Percentiles rank a stretch among this genome's conserved stretches.
Evolutionary conservation across 2,329 filamentous ascomycete genomes (phyloP).

Genomic region (Grosmannia serpens): DNA sequence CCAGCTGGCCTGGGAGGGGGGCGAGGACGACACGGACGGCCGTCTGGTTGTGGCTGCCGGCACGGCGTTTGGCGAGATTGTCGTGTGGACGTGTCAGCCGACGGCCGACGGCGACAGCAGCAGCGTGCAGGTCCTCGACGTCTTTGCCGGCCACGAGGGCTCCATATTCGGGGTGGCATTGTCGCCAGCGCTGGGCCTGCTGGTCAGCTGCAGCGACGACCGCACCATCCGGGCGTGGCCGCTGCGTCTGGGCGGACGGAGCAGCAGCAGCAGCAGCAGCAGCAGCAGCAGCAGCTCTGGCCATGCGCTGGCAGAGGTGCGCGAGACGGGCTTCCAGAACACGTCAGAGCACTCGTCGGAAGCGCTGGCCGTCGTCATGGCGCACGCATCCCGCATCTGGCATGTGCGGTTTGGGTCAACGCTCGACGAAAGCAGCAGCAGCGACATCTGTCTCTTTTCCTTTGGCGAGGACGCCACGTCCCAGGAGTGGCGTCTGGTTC

Average conservation of each 20-base stretch:
- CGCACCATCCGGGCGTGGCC: slow-evolving; percentile 76
- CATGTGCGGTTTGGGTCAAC: slow-evolving; percentile 50
- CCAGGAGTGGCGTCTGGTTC: slow-evolving; percentile 54
- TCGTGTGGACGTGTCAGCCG: slow-evolving; percentile 68
- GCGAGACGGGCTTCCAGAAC: slow-evolving; percentile 48
- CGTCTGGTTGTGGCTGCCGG: slow-evolving; percentile 30
- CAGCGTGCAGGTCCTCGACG: slow-evolving; percentile 32
- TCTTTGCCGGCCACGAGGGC: slow-evolving; percentile 66
- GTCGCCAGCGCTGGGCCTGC: slow-evolving; percentile 48
- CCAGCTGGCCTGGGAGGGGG: slow-evolving; percentile 45
- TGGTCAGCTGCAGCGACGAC: slow-evolving; percentile 92
- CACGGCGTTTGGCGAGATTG: slow-evolving; percentile 88
- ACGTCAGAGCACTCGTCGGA: slow-evolving; percentile 16
- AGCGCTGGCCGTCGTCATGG: slow-evolving; percentile 64
- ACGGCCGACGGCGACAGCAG: neutral
- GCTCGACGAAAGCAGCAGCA: neutral
- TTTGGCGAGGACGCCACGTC: slow-evolving; percentile 77
- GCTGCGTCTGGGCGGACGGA: slow-evolving; percentile 11
- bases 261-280: neutral
- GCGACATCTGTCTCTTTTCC: slow-evolving; percentile 43
- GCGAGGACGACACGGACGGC: neutral
- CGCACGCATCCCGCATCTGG: slow-evolving; percentile 86
- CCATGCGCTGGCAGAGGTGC: slow-evolving; percentile 18
- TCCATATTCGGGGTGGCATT: slow-evolving; percentile 87
- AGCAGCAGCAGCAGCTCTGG: slow-evolving; percentile 10